phyloP scores from a whole-genome alignment of 1,284 basidiomycete genomes.

The Sanguinoderma infundibulare region DNA sequence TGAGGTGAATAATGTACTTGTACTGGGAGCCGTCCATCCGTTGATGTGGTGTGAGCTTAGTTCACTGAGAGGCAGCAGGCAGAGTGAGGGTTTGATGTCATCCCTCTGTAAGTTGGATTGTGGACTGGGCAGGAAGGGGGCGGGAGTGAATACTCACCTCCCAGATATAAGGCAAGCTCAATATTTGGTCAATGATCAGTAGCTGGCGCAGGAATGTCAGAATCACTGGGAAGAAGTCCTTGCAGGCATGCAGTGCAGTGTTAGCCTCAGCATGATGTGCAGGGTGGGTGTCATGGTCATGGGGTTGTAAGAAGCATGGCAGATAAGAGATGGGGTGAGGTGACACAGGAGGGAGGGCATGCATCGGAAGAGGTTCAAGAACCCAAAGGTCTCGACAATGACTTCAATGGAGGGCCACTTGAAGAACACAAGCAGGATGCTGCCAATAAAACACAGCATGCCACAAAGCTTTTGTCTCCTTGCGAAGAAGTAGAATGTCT shows the following conservation, averaged over 20 bases:
- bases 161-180: constrained; percentile 87
- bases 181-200: constrained; percentile 87
- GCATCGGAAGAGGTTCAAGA: constrained; percentile 97
- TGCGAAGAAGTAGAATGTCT: constrained; percentile 99
- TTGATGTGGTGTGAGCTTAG: constrained; percentile 10
- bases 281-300: not conserved
- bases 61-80: not conserved
- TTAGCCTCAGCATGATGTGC: not conserved
- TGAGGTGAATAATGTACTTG: constrained; percentile 81
- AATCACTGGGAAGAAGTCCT: constrained; percentile 99
- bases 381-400: constrained; percentile 93
- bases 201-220: constrained; percentile 95
- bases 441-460: constrained; percentile 90
- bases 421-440: constrained; percentile 86
- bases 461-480: constrained; percentile 95
- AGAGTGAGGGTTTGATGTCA: constrained; percentile 20
- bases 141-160: constrained; percentile 48
- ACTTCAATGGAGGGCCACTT: constrained; percentile 96
- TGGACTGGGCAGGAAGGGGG: not conserved
- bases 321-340: not conserved
- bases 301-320: not conserved
- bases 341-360: constrained; percentile 37
- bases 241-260: constrained; percentile 44
- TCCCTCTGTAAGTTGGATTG: not conserved
- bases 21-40: constrained; percentile 27